Conservation (phyloP, 192 early-diverging fungal species). For the Haplosporangium gracile region DNA sequence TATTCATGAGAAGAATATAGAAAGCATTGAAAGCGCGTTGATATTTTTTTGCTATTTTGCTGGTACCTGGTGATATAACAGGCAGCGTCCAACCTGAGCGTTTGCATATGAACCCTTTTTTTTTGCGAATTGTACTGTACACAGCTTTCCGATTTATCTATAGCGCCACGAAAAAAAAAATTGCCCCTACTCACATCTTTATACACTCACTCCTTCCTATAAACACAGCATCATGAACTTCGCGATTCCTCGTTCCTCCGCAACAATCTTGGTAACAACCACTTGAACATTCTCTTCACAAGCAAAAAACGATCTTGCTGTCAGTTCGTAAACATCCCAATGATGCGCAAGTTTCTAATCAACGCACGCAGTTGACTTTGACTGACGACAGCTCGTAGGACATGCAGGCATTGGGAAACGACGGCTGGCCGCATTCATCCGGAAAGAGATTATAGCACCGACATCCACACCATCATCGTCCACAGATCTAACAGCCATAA, state of each 20-base stretch:
- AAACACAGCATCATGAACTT: conserved; percentile 28
- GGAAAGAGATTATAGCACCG: conserved; percentile 11
- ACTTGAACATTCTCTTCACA: not conserved
- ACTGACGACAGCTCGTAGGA: conserved; percentile 27
- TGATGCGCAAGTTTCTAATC: not conserved
- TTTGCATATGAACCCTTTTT: too few relatives aligned
- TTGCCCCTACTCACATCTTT: not conserved
- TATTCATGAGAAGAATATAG: too few relatives aligned
- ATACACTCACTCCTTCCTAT: not conserved
- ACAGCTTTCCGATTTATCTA: not conserved
- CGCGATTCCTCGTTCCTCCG: conserved; percentile 28
- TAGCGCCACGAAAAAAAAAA: too few relatives aligned
- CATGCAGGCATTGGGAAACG: conserved; percentile 53
- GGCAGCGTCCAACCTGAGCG: too few relatives aligned
- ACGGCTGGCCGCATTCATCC: conserved; percentile 39
- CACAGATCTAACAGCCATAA: not conserved
- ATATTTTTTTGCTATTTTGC: not conserved
- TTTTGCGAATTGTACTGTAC: too few relatives aligned
- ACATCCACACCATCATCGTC: not conserved
- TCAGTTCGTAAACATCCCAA: not conserved
- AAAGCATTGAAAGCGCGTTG: too few relatives aligned
- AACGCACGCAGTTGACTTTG: not conserved
- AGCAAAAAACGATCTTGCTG: not conserved
- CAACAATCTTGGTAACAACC: conserved; percentile 33
- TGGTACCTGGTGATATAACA: too few relatives aligned